phyloP scores from a whole-genome alignment of 352 stramenopile genomes.

The Phytopythium helicoides region DNA sequence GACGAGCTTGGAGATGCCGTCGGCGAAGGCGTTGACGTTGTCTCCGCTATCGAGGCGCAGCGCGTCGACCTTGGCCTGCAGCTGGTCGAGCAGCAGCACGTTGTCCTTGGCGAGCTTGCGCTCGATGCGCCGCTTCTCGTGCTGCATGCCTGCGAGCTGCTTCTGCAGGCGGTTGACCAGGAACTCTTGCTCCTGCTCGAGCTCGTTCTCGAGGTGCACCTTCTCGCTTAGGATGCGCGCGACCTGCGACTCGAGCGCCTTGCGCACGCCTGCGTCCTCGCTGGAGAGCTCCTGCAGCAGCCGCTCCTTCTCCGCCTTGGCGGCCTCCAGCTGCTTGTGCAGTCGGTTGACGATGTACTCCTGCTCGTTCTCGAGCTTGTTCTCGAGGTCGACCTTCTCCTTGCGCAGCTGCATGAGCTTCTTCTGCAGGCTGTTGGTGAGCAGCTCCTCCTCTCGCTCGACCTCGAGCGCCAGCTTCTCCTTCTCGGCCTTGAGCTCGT shows the following conservation, averaged over 20 bases:
- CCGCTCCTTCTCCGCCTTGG: conserved; percentile 65
- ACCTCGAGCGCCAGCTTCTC: conserved; percentile 87
- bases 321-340: conserved; percentile 77
- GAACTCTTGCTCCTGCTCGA: conserved; percentile 88
- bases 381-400: conserved; percentile 91
- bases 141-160: conserved; percentile 62
- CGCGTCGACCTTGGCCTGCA: conserved; percentile 60
- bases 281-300: conserved; percentile 63
- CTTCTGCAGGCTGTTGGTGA: conserved; percentile 89
- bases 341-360: conserved; percentile 93
- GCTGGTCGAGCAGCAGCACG: conserved; percentile 59
- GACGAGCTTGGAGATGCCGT: conserved; percentile 48
- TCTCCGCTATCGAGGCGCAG: conserved; percentile 53
- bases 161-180: conserved; percentile 86
- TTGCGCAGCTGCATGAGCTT: conserved; percentile 85
- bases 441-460: conserved; percentile 87
- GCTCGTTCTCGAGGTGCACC: conserved; percentile 82
- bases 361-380: conserved; percentile 90
- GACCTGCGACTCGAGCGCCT: conserved; percentile 74
- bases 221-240: conserved; percentile 84
- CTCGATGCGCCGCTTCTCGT: conserved; percentile 72
- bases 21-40: conserved; percentile 58
- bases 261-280: conserved; percentile 60
- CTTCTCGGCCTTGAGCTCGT: conserved; percentile 85
- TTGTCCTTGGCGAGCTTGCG: conserved; percentile 76